Base-by-base conservation (phyloP, 2,329 filamentous ascomycete genomes). In the Cladobotryum mycophilum region DNA sequence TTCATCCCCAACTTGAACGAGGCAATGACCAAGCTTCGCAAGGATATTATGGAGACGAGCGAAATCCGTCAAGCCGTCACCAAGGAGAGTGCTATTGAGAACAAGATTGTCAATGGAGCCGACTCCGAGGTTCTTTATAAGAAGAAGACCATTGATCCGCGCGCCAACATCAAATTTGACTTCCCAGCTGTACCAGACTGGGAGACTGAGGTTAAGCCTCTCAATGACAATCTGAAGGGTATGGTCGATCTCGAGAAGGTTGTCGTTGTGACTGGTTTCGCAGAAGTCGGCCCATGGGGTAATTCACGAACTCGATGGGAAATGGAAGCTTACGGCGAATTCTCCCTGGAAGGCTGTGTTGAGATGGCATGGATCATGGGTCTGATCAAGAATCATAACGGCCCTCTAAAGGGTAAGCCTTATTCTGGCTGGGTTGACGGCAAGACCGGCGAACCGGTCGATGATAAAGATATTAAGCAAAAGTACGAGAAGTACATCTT, bases 321-420 rank as follows among this genome's bases (percentile, higher is more conserved):
- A 76, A 99, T 99, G 92, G 93, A 99, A 70, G 91, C 93, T 1
- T 85, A 91, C 59, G 93, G 93, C 66, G 82, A 96, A 65, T 99
- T 99, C 75, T 97, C 93, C 8, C 82, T 99, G 13, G 95, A 99
- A 70, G 93, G 93, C 30, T 97, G 93, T 64, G 86, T 99, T 54
- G 93, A 99, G 72, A 99, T 99, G 93, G 91, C 93, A 33, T 99
- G 93, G 93, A 89, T 99, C 70, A 99, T 97, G 92, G 93, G 93
- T 65, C 83, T 97, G 53, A 97, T 99, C 76, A 96, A 92, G 79
- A 95, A 99, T 70, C 89, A 96, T 76, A 97, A 97, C 61, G 93
- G 93, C 15, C 85, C 86, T 33, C 82, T 99, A 68, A 99, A 99
- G 76, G 93, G 93, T 67, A 87, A 95, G 75, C 87, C 87, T 57